Evolutionary conservation across 768 basidiomycete species (phyloP), one percentile per base, ranked within the genome.

Genomic region (Leccinum arenicola): DNA sequence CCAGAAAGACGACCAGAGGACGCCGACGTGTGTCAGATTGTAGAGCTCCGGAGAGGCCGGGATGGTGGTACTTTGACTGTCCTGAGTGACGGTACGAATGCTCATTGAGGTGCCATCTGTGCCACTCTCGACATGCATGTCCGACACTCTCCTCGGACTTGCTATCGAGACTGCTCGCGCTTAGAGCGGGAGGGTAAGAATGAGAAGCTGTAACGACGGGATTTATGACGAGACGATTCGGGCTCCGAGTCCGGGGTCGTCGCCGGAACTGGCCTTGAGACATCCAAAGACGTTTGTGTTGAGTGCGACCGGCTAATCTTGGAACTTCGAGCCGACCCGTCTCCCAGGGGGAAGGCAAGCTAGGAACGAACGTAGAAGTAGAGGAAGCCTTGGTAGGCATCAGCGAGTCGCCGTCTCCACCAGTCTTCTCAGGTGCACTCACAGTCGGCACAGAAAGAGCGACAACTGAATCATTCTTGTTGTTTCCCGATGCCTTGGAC

Each of bases 141-240:
- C 47, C 55, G 14, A 33, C 21, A n/a, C 31, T 55, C 27, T 25
- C 52, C 40, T 52, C 45, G 14, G 19, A 7, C 49, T 54, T 56
- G 3, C 48, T 25, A 25, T 51, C 52, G 9, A 52, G 36, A 17
- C n/a, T 15, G 15, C 23, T 58, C 62, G 35, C 59, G 72, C n/a
- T 57, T 71, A 31, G 55, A 36, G 21, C 60, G 61, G 6, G 55
- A 33, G 6, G 70, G 21, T 4, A 73, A 43, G 6, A 72, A 66
- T 7, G 64, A 68, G 59, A 72, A 72, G 3, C 66, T 72, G 33
- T 52, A 64, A 50, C 72, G 52, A 14, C 60, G 68, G 21, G 51
- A 3, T 56, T 54, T 65, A 12, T 55, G 69, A 53, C 55, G 53
- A 6, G 59, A 36, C 2, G 43, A 29, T 35, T 52, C 33, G 11